These are phyloP conservation scores for Aspergillus ochraceoroseus DNA, from an alignment of 2,329 filamentous ascomycete genomes.

Conservation along the genomic window DNA sequence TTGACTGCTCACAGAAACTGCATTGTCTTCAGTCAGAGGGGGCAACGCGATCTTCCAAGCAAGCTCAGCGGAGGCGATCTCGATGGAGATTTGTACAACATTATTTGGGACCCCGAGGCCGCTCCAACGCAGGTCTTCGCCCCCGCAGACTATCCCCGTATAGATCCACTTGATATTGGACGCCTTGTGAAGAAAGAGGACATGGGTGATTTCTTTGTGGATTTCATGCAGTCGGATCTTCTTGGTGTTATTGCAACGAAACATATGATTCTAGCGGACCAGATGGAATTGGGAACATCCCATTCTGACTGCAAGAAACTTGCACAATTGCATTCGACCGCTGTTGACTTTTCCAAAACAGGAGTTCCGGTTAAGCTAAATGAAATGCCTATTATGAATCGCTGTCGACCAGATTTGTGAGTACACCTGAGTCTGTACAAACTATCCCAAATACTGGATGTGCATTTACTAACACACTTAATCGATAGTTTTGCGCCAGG, in stretches of 20 bases:
- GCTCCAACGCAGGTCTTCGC: conserved; percentile 45
- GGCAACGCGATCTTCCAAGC: conserved; percentile 69
- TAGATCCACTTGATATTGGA: conserved; percentile 54
- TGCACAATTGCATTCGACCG: conserved; percentile 62
- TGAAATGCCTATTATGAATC: conserved; percentile 40
- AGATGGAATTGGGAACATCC: conserved; percentile 49
- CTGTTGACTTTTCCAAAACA: conserved; percentile 72
- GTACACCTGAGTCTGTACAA: conserved; percentile 21
- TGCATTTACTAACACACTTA: background rate
- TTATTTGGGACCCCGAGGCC: conserved; percentile 62
- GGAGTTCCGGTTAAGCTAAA: conserved; percentile 54
- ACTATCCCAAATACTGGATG: background rate
- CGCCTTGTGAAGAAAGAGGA: conserved; percentile 58
- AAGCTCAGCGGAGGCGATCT: conserved; percentile 76
- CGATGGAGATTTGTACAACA: conserved; percentile 74
- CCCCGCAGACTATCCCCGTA: conserved; percentile 66
- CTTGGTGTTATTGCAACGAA: conserved; percentile 61
- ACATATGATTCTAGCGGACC: conserved; percentile 63
- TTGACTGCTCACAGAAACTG: conserved; percentile 64
- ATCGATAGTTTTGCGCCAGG: conserved; percentile 25
- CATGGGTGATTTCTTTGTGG: conserved; percentile 76
- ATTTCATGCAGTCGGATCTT: conserved; percentile 65
- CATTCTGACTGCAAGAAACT: conserved; percentile 51
- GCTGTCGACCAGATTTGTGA: conserved; percentile 54
- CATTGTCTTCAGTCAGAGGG: conserved; percentile 69